A percentile compares a stretch with the other conserved stretches of the same genome.
phyloP scores from a whole-genome alignment of 805 yeast species.

The Yarrowia porcina region DNA sequence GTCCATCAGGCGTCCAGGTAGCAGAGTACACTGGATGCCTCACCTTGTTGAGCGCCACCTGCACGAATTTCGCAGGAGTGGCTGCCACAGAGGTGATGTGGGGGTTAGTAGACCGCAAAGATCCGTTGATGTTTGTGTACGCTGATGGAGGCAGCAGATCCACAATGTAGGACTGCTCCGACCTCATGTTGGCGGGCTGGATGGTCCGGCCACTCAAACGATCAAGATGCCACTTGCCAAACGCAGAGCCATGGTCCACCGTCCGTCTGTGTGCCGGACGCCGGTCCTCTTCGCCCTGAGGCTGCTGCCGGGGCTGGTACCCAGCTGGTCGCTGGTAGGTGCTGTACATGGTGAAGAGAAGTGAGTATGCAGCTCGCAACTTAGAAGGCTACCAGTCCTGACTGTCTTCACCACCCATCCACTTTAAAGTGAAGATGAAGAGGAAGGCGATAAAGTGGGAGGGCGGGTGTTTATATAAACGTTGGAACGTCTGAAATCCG shows the following conservation, averaged over 20 bases:
- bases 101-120: slow-evolving; percentile 32
- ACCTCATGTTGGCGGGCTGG: slow-evolving; percentile 45
- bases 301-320: slow-evolving; percentile 24
- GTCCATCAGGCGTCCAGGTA: slow-evolving; percentile 96
- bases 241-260: slow-evolving; percentile 72
- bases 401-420: too few species aligned
- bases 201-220: slow-evolving; percentile 38
- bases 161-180: slow-evolving; percentile 63
- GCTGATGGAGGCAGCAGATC: slow-evolving; percentile 62
- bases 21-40: slow-evolving; percentile 85
- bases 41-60: slow-evolving; percentile 84
- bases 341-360: slow-evolving; percentile 2
- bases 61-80: slow-evolving; percentile 68
- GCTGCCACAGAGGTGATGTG: slow-evolving; percentile 13
- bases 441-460: too few species aligned
- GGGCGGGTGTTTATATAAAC: too few species aligned
- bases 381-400: too few species aligned
- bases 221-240: slow-evolving; percentile 59
- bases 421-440: background rate
- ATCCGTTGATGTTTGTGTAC: slow-evolving; percentile 36
- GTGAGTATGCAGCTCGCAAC: background rate
- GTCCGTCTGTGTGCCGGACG: slow-evolving; percentile 53
- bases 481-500: too few species aligned
- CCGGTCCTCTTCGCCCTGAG: slow-evolving; percentile 29
- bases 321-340: slow-evolving; percentile 2